phyloP scores from a whole-genome alignment of 139 green algal species.

The Chlamydomonas sphaeroides region DNA sequence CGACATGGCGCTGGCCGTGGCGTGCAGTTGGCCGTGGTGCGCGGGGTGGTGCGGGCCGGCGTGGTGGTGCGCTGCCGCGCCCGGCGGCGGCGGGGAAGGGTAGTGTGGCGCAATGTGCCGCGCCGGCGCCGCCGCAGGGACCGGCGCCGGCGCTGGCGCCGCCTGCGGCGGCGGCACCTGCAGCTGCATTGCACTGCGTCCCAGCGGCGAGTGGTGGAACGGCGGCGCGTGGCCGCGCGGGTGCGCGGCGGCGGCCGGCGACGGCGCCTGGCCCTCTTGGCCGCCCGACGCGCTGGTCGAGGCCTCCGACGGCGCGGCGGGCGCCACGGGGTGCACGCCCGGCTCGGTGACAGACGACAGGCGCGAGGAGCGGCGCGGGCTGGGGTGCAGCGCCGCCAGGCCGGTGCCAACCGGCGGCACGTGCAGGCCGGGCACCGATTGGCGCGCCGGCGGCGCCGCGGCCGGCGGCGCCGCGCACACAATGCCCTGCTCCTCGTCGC shows the following conservation, averaged over 20 bases:
- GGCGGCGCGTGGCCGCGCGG: no score
- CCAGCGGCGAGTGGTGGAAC: no score
- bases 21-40: background rate
- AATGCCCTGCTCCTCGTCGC: constrained; percentile 28
- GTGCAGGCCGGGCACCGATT: background rate
- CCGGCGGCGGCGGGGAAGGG: background rate
- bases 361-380: constrained; percentile 13
- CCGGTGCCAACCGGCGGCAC: background rate
- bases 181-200: no score
- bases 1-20: background rate
- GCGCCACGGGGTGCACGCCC: background rate
- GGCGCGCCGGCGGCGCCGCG: background rate
- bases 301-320: no score
- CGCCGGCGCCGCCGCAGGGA: no score
- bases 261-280: no score
- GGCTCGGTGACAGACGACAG: constrained; percentile 23
- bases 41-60: background rate
- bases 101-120: no score
- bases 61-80: background rate
- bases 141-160: no score
- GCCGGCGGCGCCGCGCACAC: no score
- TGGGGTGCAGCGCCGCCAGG: background rate
- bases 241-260: no score
- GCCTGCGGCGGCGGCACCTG: no score
- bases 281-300: no score